phyloP scores from a whole-genome alignment of 2,329 filamentous ascomycete species.

The Aureobasidium subglaciale region DNA sequence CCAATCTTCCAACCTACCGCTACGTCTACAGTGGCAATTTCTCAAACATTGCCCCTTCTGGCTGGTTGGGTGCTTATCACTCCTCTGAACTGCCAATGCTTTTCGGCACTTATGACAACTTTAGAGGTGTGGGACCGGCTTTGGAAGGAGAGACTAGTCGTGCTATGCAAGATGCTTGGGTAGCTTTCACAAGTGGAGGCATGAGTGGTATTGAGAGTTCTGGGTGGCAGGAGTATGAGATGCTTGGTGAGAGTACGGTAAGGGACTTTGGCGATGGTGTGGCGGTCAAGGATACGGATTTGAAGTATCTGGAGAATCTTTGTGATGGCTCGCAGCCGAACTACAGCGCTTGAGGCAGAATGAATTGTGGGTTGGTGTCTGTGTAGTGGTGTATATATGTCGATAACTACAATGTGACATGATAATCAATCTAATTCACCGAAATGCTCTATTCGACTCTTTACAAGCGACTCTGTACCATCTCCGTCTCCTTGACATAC shows the following conservation, averaged over 20 bases:
- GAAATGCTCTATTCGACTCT: too few relatives aligned
- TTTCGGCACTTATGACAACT: conserved; percentile 33
- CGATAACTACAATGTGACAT: too few relatives aligned
- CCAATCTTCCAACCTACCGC: conserved; percentile 31
- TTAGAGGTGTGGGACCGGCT: conserved; percentile 20
- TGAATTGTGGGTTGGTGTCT: too few relatives aligned
- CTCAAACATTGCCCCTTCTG: conserved; percentile 33
- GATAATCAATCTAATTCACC: too few relatives aligned
- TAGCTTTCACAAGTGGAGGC: conserved; percentile 26
- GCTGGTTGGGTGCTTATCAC: conserved; percentile 40
- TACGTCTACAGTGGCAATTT: conserved; percentile 38
- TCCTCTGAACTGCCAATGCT: conserved; percentile 31
- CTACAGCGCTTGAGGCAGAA: background rate
- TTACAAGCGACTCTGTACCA: background rate
- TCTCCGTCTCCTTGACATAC: background rate
- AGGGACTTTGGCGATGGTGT: conserved; percentile 25
- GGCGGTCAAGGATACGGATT: conserved; percentile 23
- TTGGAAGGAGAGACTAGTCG: conserved; percentile 26
- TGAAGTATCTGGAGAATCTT: conserved; percentile 20
- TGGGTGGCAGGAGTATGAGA: conserved; percentile 11
- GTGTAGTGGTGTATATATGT: too few relatives aligned
- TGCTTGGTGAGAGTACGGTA: conserved; percentile 19
- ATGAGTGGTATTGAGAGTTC: background rate
- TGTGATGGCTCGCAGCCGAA: conserved; percentile 20
- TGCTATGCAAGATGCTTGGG: conserved; percentile 31